Percentiles rank a stretch among this genome's conserved stretches.
phyloP scores from a whole-genome alignment of 306 rosid genomes.

The Gleditsia sinensis region DNA sequence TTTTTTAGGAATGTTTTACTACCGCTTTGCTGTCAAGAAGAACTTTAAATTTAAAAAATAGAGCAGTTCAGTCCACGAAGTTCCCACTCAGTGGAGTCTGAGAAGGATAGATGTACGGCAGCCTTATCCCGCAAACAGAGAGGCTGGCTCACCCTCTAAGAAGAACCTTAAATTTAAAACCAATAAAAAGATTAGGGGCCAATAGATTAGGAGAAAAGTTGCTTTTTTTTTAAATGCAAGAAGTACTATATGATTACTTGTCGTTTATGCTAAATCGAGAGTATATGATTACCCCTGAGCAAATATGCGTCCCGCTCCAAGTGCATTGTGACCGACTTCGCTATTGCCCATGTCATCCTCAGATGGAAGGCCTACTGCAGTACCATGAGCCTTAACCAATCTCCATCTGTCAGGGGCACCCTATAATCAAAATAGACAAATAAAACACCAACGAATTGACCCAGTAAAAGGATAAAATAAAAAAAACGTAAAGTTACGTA shows the following conservation, averaged over 20 bases:
- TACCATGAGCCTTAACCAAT: constrained; percentile 90
- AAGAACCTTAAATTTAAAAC: neutral
- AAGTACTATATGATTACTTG: neutral
- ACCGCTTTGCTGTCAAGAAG: neutral
- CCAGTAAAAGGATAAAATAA: neutral
- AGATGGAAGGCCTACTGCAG: constrained; percentile 90
- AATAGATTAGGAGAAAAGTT: neutral
- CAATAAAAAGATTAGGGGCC: neutral
- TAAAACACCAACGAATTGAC: neutral
- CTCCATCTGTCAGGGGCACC: constrained; percentile 94
- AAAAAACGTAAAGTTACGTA: neutral
- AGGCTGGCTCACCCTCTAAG: too few species aligned
- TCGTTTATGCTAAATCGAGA: neutral
- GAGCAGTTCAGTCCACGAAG: too few species aligned
- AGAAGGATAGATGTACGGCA: too few species aligned
- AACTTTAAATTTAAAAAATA: neutral
- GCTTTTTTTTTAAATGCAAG: too few species aligned
- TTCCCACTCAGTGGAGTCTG: too few species aligned
- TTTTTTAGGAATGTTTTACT: neutral
- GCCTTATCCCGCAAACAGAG: too few species aligned
- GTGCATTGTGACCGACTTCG: constrained; percentile 98
- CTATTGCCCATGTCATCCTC: constrained; percentile 99
- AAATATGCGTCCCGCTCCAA: constrained; percentile 95
- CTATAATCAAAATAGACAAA: constrained; percentile 35
- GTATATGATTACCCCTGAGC: constrained; percentile 78